These are phyloP conservation scores for Lithospermum erythrorhizon DNA, from an alignment of 257 asterid genomes.

Conservation along the genomic window DNA sequence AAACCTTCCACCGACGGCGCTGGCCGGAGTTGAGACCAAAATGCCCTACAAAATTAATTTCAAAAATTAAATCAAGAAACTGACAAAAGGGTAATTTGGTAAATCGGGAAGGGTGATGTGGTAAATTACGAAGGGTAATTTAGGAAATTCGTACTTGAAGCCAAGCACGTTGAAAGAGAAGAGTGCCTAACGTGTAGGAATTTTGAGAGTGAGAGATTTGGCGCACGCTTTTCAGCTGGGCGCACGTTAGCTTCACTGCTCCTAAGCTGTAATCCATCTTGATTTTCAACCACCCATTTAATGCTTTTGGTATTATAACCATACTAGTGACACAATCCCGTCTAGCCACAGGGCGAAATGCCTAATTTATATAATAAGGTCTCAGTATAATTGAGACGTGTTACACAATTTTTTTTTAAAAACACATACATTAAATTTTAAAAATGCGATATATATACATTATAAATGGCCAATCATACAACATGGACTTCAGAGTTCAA, in stretches of 20 bases:
- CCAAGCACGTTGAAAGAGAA: slow-evolving; percentile 97
- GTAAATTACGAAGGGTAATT: neutral
- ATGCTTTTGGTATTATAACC: no score
- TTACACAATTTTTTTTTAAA: no score
- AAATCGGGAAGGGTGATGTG: no score
- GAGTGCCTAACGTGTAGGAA: slow-evolving; percentile 52
- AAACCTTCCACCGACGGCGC: slow-evolving; percentile 19
- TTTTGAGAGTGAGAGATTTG: slow-evolving; percentile 22
- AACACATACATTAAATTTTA: no score
- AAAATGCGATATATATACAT: no score
- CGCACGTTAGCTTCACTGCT: slow-evolving; percentile 69
- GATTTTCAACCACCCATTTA: no score
- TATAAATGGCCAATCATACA: no score
- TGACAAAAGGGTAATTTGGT: neutral
- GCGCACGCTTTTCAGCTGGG: slow-evolving; percentile 44
- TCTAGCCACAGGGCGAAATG: no score
- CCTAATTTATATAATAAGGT: no score
- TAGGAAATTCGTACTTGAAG: slow-evolving; percentile 43
- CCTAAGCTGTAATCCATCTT: slow-evolving; percentile 68
- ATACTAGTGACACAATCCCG: no score
- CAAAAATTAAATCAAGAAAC: neutral
- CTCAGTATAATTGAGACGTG: no score
- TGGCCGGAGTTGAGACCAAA: slow-evolving; percentile 35
- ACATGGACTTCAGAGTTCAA: no score
- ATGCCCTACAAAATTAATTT: slow-evolving; percentile 38